phyloP scores from a whole-genome alignment of 2,329 filamentous ascomycete genomes.

The Ceratocystis huliohia region DNA sequence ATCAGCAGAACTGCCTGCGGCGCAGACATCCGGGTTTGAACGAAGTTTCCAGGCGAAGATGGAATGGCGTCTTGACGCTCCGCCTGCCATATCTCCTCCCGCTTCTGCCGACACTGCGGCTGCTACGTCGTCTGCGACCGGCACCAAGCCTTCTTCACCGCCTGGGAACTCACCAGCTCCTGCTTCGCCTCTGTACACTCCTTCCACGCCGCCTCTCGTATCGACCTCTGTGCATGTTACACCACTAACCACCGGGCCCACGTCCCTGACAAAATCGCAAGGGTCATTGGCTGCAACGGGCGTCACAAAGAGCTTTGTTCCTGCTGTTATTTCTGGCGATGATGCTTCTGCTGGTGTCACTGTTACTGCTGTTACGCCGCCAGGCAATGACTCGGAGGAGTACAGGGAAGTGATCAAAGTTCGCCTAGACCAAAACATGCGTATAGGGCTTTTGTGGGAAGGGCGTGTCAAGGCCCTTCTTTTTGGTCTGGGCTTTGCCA shows the following conservation, averaged over 20 bases:
- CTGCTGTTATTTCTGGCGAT: neutral
- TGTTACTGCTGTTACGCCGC: conserved; percentile 16
- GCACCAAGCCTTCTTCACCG: neutral
- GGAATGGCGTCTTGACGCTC: conserved; percentile 35
- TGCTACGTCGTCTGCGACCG: neutral
- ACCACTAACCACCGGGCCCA: conserved; percentile 3
- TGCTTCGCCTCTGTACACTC: conserved; percentile 1
- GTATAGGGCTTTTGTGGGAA: conserved; percentile 82
- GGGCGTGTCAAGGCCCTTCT: conserved; percentile 83
- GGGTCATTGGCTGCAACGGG: neutral
- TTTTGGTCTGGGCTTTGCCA: conserved; percentile 76
- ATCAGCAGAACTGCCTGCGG: neutral
- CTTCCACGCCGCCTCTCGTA: conserved; percentile 9
- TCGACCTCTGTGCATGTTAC: neutral
- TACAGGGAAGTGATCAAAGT: conserved; percentile 83
- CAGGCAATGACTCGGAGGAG: conserved; percentile 36
- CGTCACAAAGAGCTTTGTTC: neutral
- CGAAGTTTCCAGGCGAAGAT: conserved; percentile 44
- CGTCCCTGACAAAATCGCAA: conserved; percentile 4
- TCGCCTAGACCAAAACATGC: conserved; percentile 75
- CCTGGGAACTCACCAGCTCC: neutral
- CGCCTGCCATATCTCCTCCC: neutral
- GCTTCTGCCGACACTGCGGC: neutral
- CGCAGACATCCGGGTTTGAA: conserved; percentile 25
- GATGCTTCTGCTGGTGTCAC: neutral